These are phyloP conservation scores for Novymonas esmeraldas DNA, from an alignment of 208 protist species.

Conservation along the genomic window DNA sequence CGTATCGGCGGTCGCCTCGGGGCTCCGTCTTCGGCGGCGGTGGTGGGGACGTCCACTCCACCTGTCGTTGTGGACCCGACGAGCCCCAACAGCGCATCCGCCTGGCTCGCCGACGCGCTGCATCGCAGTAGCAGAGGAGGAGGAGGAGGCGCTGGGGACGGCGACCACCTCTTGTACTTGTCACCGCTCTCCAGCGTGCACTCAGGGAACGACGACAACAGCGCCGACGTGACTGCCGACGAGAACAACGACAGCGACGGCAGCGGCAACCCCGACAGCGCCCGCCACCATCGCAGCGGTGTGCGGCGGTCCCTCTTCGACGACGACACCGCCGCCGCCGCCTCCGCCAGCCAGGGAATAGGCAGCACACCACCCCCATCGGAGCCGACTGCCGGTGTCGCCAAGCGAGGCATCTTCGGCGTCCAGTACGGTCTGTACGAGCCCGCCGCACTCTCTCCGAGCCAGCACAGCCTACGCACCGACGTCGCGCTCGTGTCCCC, in stretches of 20 bases:
- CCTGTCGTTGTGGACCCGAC: not conserved
- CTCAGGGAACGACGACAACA: not conserved
- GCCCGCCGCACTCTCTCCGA: conserved; percentile 6
- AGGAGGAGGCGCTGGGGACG: not conserved
- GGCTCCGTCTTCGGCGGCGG: not conserved
- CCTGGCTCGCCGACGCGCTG: not conserved
- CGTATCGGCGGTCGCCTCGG: too few relatives aligned
- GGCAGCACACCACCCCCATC: not conserved
- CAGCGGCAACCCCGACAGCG: not conserved
- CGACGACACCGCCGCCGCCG: not conserved
- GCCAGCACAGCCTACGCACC: not conserved
- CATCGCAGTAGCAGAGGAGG: not conserved
- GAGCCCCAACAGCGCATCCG: not conserved
- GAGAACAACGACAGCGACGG: not conserved
- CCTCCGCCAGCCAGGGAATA: not conserved
- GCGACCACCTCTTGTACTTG: too few relatives aligned
- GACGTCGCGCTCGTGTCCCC: not conserved
- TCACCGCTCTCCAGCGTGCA: not conserved
- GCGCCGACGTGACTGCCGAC: not conserved
- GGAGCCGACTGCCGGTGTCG: not conserved
- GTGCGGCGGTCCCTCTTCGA: conserved; percentile 7
- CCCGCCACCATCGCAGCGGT: not conserved
- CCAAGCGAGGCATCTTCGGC: conserved; percentile 2
- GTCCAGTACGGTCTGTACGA: conserved; percentile 11
- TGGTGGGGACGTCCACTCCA: not conserved